Base-by-base conservation (phyloP, 1,139 yeast species). In the Zygoascus hellenicus region DNA sequence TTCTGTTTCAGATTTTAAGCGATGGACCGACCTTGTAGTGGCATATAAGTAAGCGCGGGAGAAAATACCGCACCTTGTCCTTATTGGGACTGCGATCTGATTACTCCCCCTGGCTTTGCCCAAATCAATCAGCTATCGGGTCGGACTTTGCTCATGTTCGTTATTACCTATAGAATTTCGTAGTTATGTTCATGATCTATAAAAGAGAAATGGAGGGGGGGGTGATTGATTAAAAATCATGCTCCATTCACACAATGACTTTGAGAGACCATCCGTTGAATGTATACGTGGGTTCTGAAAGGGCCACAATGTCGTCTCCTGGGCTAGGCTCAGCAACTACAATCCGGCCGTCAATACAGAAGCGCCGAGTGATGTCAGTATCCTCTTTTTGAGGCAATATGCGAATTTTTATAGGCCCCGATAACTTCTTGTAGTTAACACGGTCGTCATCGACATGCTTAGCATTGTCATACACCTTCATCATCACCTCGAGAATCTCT, bases 381-480 rank as follows among this genome's bases (percentile, higher is more conserved):
- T 53, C 48, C 30, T 58, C 28, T 19, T 36, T 36, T 9, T 43
- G 39, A 7, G 33, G 37, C 26, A 36, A 17, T 14, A 43, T 11
- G 13, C 31, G 29, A 2, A 19, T 35, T 3, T 22, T 28, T 17
- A 29, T 40, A 1, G 30, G 26, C 37, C 46, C 35, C 46, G 39
- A 32, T 50, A 67, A 33, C 26, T 49, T 45, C 16, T 45, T 37
- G 53, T 68, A 67, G 13, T 46, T 33, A 30, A 68, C 70, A 5
- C 60, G 54, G 1, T 59, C 52, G 47, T 77, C 74, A 0, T 64
- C 43, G 1, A 81, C 60, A 58, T 83, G 90, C 2, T 62, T 63
- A 2, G 87, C 87, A 5, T 72, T 58, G 43, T 76, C 66, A 60
- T 86, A 86, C 1, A 77, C 87, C 52, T 74, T 65, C 50, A 64